Percentiles rank a stretch among this genome's conserved stretches.
Evolutionary conservation across 352 stramenopile species (phyloP).

Genomic region (Blastocystis sp.): DNA sequence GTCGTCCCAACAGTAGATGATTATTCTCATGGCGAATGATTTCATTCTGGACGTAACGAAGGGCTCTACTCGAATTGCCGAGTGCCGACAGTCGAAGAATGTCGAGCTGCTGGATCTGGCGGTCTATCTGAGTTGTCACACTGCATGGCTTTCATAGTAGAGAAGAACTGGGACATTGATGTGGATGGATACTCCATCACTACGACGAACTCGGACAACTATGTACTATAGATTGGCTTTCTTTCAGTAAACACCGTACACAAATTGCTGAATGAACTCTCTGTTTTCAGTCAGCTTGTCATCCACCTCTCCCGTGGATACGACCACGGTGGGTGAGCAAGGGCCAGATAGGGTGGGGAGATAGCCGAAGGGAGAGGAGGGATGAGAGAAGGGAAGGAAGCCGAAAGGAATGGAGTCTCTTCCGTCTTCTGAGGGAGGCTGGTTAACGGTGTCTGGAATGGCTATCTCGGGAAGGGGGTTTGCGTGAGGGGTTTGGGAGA

Average conservation of each 20-base stretch:
- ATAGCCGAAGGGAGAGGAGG: not conserved
- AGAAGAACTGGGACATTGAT: conserved; percentile 67
- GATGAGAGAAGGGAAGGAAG: conserved; percentile 5
- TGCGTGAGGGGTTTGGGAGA: not conserved
- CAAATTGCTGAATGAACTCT: conserved; percentile 19
- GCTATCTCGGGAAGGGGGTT: not conserved
- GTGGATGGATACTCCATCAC: conserved; percentile 57
- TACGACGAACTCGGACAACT: conserved; percentile 46
- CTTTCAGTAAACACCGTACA: not conserved
- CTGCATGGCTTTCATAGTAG: not conserved
- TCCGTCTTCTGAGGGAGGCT: not conserved
- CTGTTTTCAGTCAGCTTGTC: conserved; percentile 7
- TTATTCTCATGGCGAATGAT: conserved; percentile 48
- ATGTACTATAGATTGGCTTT: conserved; percentile 5
- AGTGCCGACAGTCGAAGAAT: not conserved
- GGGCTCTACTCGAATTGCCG: conserved; percentile 23
- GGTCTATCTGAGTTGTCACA: conserved; percentile 40
- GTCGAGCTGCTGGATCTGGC: conserved; percentile 50
- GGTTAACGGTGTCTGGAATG: not conserved
- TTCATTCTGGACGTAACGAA: conserved; percentile 64
- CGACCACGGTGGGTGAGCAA: not conserved
- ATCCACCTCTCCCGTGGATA: not conserved
- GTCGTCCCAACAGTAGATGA: conserved; percentile 4
- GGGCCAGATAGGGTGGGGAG: not conserved
- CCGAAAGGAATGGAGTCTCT: not conserved